phyloP scores from a whole-genome alignment of 345 rosid species.

The Zanthoxylum bungeanum region DNA sequence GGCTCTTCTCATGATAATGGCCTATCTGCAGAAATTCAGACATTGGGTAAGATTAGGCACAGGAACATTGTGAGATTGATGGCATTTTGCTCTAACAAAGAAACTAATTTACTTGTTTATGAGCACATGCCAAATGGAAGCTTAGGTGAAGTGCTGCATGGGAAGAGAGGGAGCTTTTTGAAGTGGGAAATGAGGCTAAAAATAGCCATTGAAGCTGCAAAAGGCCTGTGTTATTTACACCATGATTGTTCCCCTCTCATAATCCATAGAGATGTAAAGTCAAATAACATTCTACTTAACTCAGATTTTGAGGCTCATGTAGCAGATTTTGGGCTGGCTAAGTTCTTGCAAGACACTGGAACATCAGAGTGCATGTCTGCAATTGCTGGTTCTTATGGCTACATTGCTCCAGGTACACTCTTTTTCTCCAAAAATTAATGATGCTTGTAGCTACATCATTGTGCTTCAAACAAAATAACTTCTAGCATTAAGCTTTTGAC shows the following conservation, averaged over 20 bases:
- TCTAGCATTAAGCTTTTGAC: too few relatives aligned
- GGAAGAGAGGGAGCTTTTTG: slow-evolving; percentile 66
- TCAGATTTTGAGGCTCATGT: slow-evolving; percentile 94
- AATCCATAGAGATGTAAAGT: slow-evolving; percentile 87
- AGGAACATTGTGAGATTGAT: slow-evolving; percentile 85
- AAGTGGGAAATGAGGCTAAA: slow-evolving; percentile 76
- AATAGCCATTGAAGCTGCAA: slow-evolving; percentile 88
- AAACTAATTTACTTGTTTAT: slow-evolving; percentile 77
- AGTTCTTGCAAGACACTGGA: slow-evolving; percentile 73
- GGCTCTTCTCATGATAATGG: slow-evolving; percentile 80
- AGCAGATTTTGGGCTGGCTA: slow-evolving; percentile 93
- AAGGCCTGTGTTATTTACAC: slow-evolving; percentile 89
- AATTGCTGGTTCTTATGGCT: slow-evolving; percentile 92
- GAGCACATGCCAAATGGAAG: slow-evolving; percentile 97
- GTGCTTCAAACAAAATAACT: too few relatives aligned
- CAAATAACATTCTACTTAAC: slow-evolving; percentile 81
- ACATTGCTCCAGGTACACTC: slow-evolving; percentile 88
- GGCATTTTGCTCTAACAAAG: slow-evolving; percentile 82
- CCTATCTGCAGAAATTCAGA: slow-evolving; percentile 81
- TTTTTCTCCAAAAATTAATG: not conserved
- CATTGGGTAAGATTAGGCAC: slow-evolving; percentile 83
- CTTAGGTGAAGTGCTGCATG: slow-evolving; percentile 85
- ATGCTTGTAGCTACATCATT: too few relatives aligned
- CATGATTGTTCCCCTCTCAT: slow-evolving; percentile 91
- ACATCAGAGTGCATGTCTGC: slow-evolving; percentile 97